phyloP scores from a whole-genome alignment of 768 basidiomycete species.

The Boletus fagicola region DNA sequence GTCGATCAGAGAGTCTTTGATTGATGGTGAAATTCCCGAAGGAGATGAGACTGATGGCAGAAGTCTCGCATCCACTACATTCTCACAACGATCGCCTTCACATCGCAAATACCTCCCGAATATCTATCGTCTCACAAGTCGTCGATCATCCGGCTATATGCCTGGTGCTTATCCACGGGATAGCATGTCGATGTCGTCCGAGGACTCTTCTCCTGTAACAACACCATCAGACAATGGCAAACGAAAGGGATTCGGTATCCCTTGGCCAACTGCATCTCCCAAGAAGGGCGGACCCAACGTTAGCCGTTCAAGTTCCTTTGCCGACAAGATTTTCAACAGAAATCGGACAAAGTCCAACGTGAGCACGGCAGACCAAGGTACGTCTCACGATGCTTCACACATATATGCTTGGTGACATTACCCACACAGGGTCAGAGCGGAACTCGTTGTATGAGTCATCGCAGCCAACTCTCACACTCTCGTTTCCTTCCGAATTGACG shows the following conservation, averaged over 20 bases:
- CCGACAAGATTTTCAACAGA: constrained; percentile 57
- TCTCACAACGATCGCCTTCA: constrained; percentile 52
- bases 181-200: constrained; percentile 66
- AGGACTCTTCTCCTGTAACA: constrained; percentile 60
- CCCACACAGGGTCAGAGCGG: constrained; percentile 20
- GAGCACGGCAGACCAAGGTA: constrained; percentile 47
- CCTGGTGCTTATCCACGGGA: constrained; percentile 48
- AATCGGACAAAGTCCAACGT: constrained; percentile 52
- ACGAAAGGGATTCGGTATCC: constrained; percentile 33
- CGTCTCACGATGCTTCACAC: constrained; percentile 19
- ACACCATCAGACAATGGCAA: constrained; percentile 53
- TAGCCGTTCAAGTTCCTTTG: constrained; percentile 55
- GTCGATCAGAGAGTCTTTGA: constrained; percentile 29
- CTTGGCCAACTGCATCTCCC: constrained; percentile 50
- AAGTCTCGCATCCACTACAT: constrained; percentile 38
- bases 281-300: constrained; percentile 47
- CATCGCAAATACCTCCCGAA: constrained; percentile 46
- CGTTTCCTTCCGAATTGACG: constrained; percentile 22
- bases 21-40: constrained; percentile 24
- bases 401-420: not conserved
- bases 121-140: constrained; percentile 44
- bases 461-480: constrained; percentile 23
- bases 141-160: constrained; percentile 39
- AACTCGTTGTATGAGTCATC: constrained; percentile 29
- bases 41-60: constrained; percentile 30